phyloP scores from a whole-genome alignment of 2,329 filamentous ascomycete genomes.

The Passalora sequoiae region DNA sequence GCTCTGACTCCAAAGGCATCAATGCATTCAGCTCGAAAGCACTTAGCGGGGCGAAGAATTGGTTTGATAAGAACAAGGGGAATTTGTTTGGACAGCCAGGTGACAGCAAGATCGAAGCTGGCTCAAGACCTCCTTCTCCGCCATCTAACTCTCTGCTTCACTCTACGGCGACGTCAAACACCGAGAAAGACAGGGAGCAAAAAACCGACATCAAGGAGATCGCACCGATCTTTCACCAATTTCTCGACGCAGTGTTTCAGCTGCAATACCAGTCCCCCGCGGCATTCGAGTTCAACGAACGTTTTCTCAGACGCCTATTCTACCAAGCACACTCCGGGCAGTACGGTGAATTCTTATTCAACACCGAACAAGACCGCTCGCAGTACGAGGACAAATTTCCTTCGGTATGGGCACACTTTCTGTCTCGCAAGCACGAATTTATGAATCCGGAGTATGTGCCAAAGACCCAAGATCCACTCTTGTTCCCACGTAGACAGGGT shows the following conservation, averaged over 20 bases:
- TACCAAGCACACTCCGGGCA: conserved; percentile 96
- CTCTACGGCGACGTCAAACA: conserved; percentile 39
- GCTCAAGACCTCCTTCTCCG: conserved; percentile 29
- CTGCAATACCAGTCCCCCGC: conserved; percentile 77
- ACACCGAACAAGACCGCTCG: conserved; percentile 82
- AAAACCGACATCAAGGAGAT: conserved; percentile 83
- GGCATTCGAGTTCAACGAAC: conserved; percentile 93
- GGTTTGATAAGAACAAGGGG: conserved; percentile 68
- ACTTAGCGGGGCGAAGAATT: conserved; percentile 70
- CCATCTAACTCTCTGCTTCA: conserved; percentile 45
- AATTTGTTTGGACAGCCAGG: conserved; percentile 41
- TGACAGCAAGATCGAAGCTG: conserved; percentile 55
- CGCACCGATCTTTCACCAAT: conserved; percentile 95
- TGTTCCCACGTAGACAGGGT: conserved; percentile 60
- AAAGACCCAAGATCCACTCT: conserved; percentile 70
- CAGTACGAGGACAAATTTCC: conserved; percentile 64
- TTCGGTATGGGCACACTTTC: conserved; percentile 94
- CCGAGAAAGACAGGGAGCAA: conserved; percentile 53
- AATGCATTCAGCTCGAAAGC: conserved; percentile 60
- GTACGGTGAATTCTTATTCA: conserved; percentile 93
- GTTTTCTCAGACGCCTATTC: conserved; percentile 79
- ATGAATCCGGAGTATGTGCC: conserved; percentile 74
- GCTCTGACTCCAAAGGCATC: conserved; percentile 35
- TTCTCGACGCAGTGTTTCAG: conserved; percentile 90
- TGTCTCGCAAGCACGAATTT: conserved; percentile 75